Evolutionary conservation across 495 filamentous ascomycete species (phyloP), one percentile per base, ranked within the genome.

Genomic region (Venustampulla echinocandica): DNA sequence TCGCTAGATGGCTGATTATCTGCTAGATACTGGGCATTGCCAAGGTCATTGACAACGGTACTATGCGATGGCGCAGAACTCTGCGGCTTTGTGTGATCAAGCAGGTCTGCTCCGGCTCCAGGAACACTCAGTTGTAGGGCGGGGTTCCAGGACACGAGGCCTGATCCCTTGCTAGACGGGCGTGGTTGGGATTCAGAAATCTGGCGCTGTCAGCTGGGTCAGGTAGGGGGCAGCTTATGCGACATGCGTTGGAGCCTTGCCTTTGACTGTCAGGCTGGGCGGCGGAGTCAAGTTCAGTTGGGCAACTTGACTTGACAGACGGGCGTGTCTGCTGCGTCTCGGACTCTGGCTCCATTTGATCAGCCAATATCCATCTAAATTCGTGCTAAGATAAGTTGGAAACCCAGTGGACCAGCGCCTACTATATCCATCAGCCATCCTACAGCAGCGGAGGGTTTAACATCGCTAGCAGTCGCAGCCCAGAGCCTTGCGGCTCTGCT

Each of bases 11-110:
- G 10, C 17, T 19, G 37, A 40, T 4, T n/a, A 3, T 20, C 20
- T 40, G 37, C n/a, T 3, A 40, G 37, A 23, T 40, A 40, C n/a
- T 9, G 20, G 3, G 37, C 20, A 23, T 40, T 23, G 4, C 37
- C 37, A 40, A 40, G 37, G 20, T 40, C 37, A 40, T 40, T 20
- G 20, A 40, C 20, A 20, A 21, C 37, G n/a, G 10, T 40, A n/a
- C 20, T 40, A 10, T 22, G 18, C 6, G 37, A 35, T 35, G 33
- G 11, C 6, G 33, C 33, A 35, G 33, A 35, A 15, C 33, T 14
- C 33, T 35, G 33, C 33, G 33, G 7, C 27, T 30, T 30, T 30
- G 27, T 10, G 4, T 10, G 33, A 35, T 35, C 33, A 4, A 35
- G 33, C 11, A 7, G n/a, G n/a, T 35, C 33, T 35, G 33, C 11